Evolutionary conservation across 2,329 filamentous ascomycete genomes (phyloP), one percentile per base, ranked within the genome.

Genomic region (Beauveria medogensis): DNA sequence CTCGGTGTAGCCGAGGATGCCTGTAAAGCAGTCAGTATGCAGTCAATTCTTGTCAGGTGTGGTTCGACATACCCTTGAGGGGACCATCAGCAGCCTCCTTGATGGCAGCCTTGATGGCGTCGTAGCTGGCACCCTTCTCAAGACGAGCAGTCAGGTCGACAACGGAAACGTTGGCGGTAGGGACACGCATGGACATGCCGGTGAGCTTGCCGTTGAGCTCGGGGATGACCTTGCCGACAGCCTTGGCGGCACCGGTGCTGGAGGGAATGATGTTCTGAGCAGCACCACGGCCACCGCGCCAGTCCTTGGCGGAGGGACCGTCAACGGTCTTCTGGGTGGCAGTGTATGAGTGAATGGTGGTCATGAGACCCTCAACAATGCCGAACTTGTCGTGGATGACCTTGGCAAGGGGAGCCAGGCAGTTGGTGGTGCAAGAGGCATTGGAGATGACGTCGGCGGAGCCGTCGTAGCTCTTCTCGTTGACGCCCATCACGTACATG

Each of bases 401-500:
- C 90, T 97, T 99, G 83, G 94, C 94, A 68, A 99, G 90, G 77
- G 94, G 94, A 78, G 94, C 94, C 80, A 99, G 82, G 88, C 94
- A 97, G 91, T 99, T 99, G 85, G 94, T 97, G 78, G 94, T 99
- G 91, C 94, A 97, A 71, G 94, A 97, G 72, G 94, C 94, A 84
- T 99, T 99, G 82, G 94, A 97, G 82, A 97, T 91, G 78, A 99
- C 88, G 72, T 91, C 82, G 78, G 94, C 85, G 77, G 90, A 90
- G 76, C 89, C 87, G 78, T 90, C 93, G 88, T 97, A 97, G 72
- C 80, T 84, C 78, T 92, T 85, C 81, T 97, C 84, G 86, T 97
- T 99, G 83, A 99, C 94, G 77, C 94, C 94, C 88, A 97, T 95
- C 76, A 99, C 94, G 87, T 95, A 99, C 94, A 99, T 99, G 77